Base-by-base conservation (phyloP, 2,329 filamentous ascomycete species). In the Diplodia intermedia region DNA sequence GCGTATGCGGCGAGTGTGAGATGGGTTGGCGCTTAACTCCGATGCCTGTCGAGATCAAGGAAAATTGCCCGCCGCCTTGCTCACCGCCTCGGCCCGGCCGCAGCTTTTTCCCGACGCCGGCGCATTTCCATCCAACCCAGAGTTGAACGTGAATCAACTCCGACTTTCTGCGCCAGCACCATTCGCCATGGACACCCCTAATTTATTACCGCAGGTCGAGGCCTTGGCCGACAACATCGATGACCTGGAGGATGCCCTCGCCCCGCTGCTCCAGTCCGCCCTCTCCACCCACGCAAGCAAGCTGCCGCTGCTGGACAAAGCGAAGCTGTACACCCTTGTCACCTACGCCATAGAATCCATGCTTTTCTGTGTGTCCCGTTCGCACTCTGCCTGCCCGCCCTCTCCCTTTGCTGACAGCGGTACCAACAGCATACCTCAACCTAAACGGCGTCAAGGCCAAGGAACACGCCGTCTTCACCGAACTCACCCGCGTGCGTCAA, bases 301-400 rank as follows among this genome's bases (percentile, higher is more conserved):
- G 76, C 85, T 98, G 8, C 94, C 94, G 1, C 85, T 98, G n/a
- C 85, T 99, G 69, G 94, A 98, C 83, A 94, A 93, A 82, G 93
- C 95, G 8, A 97, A 98, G 81, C 88, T 97, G 69, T 93, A 96
- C 77, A 90, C 95, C n/a, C 84, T 97, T 23, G 85, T 90, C 63
- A 91, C 93, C 20, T 99, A 98, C 78, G 87, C 94, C 0, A 90
- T 99, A 71, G 94, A 98, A 76, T 96, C 94, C 0, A 83, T 97
- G 11, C 82, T 99, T 8, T 98, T 97, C 79, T 91, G 91, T 71
- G 26, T 14, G 66, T 26, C 6, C 12, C 23, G 14, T 11, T 6
- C 7, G 38, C 33, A 12, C 15, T 4, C 20, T 26, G 6, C n/a
- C 18, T 1, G 4, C 26, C 4, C 31, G 31, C 31, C 31, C 31